Evolutionary conservation across 2,329 filamentous ascomycete species (phyloP), one percentile per base, ranked within the genome.

Genomic region (Cadophora sp.): DNA sequence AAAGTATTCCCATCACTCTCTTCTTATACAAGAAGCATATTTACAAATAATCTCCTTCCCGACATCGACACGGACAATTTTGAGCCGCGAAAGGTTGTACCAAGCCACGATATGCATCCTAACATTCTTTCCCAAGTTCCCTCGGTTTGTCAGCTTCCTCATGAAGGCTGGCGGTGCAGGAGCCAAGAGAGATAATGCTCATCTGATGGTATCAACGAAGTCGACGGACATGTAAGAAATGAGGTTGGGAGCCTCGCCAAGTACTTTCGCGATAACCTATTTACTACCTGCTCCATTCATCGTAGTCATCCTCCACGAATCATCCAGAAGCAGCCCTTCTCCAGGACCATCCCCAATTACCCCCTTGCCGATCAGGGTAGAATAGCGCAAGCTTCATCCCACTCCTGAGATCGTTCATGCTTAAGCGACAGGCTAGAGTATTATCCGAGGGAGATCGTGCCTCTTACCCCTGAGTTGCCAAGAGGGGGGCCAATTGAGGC

Each of bases 101-200:
- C 53, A 58, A 37, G 53, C 19, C 29, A 31, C 58, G 37, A 31
- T 2, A 9, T n/a, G 22, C 37, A 51, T 55, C 50, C 29, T 43
- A 31, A 53, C 29, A 43, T n/a, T 16, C 16, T 59, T 31, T 27
- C n/a, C 60, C 53, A 67, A 31, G 53, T 55, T 31, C 27, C 19
- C 40, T 43, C 12, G 37, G 19, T 50, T 27, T 55, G 29, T 29
- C 24, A 67, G 48, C 65, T 67, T 67, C 65, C 60, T 67, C 51
- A 59, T 59, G 60, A 63, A 63, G 65, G 34, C 55, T 22, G 50
- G n/a, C 51, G 16, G 31, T 37, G 51, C 51, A 65, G 63, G 24
- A 65, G 60, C 65, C 65, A 67, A 63, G 65, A 51, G 8, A 63
- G 16, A 34, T 58, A 43, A 43, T 56, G 58, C 31, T 50, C 34